Evolutionary conservation across 352 stramenopile genomes (phyloP).

Genomic region (Phytophthora niederhauseri): DNA sequence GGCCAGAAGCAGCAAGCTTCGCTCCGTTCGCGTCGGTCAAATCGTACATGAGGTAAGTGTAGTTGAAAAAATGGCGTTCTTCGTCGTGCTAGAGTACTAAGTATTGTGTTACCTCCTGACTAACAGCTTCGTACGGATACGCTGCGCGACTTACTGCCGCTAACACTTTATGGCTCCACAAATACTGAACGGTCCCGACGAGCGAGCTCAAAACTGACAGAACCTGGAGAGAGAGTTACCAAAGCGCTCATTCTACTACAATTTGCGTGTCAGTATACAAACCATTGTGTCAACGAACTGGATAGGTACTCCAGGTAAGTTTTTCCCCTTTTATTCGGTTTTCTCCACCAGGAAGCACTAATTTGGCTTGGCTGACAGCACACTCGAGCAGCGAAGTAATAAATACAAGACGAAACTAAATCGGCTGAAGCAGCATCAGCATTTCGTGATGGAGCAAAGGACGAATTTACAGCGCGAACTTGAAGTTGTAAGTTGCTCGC

Average conservation of each 20-base stretch:
- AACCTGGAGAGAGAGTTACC: conserved; percentile 1
- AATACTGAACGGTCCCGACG: background rate
- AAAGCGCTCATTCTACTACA: conserved; percentile 56
- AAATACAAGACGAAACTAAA: conserved; percentile 17
- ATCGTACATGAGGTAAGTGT: conserved; percentile 44
- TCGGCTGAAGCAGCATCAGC: conserved; percentile 16
- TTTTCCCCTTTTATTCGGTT: background rate
- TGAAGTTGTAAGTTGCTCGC: conserved; percentile 36
- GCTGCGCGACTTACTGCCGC: conserved; percentile 45
- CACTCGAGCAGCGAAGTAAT: conserved; percentile 12
- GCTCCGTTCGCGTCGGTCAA: conserved; percentile 36
- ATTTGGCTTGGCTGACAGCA: conserved; percentile 8
- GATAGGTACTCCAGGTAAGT: conserved; percentile 42
- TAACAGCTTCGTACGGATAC: conserved; percentile 38
- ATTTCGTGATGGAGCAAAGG: conserved; percentile 27
- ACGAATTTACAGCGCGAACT: conserved; percentile 41
- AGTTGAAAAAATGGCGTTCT: background rate
- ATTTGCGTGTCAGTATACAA: conserved; percentile 70
- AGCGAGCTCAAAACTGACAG: background rate
- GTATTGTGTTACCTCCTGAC: background rate
- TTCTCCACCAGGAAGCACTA: background rate
- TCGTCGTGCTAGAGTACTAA: background rate
- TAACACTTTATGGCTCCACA: conserved; percentile 37
- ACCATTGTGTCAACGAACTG: conserved; percentile 44
- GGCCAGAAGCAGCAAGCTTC: conserved; percentile 24